Base-by-base conservation (phyloP, 2,329 filamentous ascomycete species). In the Elsinoe batatas region DNA sequence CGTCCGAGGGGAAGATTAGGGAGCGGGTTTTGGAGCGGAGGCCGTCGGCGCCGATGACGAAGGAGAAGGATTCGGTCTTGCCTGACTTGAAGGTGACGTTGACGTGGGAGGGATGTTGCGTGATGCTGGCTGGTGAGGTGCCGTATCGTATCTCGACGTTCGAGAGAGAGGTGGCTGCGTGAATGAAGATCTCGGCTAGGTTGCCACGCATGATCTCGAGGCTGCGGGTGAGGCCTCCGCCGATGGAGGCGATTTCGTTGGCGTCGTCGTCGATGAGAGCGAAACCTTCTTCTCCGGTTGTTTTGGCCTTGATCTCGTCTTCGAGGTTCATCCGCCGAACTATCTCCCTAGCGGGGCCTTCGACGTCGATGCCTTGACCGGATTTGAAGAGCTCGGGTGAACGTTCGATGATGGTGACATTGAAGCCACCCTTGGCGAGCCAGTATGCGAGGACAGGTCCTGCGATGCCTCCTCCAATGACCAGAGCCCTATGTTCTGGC, bases 151-250 rank as follows among this genome's bases (percentile, higher is more conserved):
- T 65, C 18, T 61, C 35, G 8, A 64, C 61, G 6, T 61, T 57
- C 3, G 58, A 59, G 13, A 43, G 50, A 5, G 54, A 44, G 22
- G 58, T 64, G 4, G 61, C 61, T 15, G 57, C 60, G 4, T 63
- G 54, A 5, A 76, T 71, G 0, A 81, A 56, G 1, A 81, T 60
- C 1, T 61, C 62, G 11, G 71, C 74, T 30, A 82, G 59, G 54
- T 80, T 76, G 0, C 76, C 78, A 7, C 79, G 68, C 71, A 81
- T 74, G 47, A 82, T 80, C 56, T 67, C 63, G 17, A 64, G 60
- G 20, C 63, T 63, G 15, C 60, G 58, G 8, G 63, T 64, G 12
- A 63, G 40, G 12, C 56, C 53, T 5, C 51, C 40, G 10, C 44
- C 35, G 13, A 57, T 56, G 12, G 43, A 30, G 44, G 49, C n/a